Conservation (phyloP, 257 asterid genomes). For the Oldenlandia corymbosa region DNA sequence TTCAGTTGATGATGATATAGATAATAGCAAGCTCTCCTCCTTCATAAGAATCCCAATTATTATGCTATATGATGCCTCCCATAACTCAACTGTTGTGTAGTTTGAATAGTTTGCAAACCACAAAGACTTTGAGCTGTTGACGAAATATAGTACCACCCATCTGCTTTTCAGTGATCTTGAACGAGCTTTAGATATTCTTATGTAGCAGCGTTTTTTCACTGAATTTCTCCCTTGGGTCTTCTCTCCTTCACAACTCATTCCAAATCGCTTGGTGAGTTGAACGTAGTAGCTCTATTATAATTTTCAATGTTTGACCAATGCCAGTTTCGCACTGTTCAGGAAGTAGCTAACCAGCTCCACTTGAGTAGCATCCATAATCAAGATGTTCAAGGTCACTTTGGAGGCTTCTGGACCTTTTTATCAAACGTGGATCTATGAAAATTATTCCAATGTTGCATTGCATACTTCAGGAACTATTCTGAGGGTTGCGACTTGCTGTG, state of each 20-base stretch:
- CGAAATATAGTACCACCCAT: no score
- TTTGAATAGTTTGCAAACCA: no score
- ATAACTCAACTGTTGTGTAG: no score
- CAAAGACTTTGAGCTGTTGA: no score
- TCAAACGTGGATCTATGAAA: constrained; percentile 59
- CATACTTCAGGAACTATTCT: constrained; percentile 33
- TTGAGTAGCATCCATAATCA: constrained; percentile 54
- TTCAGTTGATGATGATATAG: no score
- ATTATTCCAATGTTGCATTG: constrained; percentile 54
- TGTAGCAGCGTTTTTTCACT: neutral
- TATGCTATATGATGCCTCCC: no score
- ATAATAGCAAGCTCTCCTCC: no score
- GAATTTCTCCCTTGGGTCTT: constrained; percentile 1
- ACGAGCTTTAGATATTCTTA: no score
- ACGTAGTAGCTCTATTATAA: constrained; percentile 11
- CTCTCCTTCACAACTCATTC: neutral
- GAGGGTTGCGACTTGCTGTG: constrained; percentile 37
- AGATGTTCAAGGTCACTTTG: constrained; percentile 48
- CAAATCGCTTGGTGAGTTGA: constrained; percentile 9
- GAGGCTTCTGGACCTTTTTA: constrained; percentile 36
- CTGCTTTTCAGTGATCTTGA: no score
- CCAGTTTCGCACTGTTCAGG: constrained; percentile 53
- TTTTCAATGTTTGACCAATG: constrained; percentile 54
- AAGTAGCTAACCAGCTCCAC: constrained; percentile 70
- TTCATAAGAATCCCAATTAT: no score